Evolutionary conservation across 2,329 filamentous ascomycete genomes (phyloP).

Genomic region (Cladobotryum protrusum): DNA sequence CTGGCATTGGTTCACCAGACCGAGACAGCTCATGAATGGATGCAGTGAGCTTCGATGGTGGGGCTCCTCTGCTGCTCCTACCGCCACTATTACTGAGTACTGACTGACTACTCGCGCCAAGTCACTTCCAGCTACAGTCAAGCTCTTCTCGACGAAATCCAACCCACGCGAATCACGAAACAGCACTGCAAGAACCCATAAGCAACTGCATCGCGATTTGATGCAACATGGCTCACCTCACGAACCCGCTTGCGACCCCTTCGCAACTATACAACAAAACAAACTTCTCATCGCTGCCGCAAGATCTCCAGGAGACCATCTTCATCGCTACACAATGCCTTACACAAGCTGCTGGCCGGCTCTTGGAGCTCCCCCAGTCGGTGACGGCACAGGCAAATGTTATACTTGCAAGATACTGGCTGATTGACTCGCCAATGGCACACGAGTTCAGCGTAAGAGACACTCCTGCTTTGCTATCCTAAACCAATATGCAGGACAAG

Average conservation of each 20-base stretch:
- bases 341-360: conserved; percentile 71
- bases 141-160: background rate
- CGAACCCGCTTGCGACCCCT: conserved; percentile 67
- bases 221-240: conserved; percentile 50
- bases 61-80: no score
- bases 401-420: conserved; percentile 74
- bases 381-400: conserved; percentile 81
- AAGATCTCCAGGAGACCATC: conserved; percentile 64
- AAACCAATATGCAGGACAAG: conserved; percentile 7
- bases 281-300: conserved; percentile 53
- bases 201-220: background rate
- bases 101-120: no score
- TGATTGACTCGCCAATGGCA: conserved; percentile 49
- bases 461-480: background rate
- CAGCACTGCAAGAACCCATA: background rate
- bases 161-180: background rate
- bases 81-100: no score
- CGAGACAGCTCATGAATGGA: no score
- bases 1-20: no score
- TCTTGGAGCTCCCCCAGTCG: conserved; percentile 79
- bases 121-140: no score
- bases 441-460: conserved; percentile 50
- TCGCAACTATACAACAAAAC: conserved; percentile 58
- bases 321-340: conserved; percentile 66
- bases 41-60: no score